Evolutionary conservation across 768 basidiomycete species (phyloP), one percentile per base, ranked within the genome.

Genomic region (Podaxis sp.): DNA sequence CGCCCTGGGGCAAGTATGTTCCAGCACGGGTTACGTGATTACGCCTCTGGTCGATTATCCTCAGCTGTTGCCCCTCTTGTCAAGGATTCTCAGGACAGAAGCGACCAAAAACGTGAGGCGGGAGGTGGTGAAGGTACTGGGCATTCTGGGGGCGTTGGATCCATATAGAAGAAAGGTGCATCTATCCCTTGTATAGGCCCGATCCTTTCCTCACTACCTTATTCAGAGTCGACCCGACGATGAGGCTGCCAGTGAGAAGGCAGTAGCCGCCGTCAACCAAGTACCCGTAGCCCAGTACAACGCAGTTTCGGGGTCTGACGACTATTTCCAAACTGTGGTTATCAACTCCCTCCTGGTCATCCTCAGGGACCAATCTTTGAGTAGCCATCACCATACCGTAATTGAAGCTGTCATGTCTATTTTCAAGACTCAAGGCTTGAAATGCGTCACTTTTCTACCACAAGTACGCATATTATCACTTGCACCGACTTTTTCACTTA

Each of bases 401-500:
- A 95, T 98, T 61, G 95, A 98, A 72, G 95, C 95, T 1, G 91
- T 99, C 67, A 98, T 98, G 94, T 90, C 94, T 51, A 98, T 99
- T 64, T 99, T 98, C 83, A 95, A 96, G 75, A 97, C 95, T 0
- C 96, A 98, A 71, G 95, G 96, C 13, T 77, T 98, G 71, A 95
- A 96, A 80, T 97, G 94, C 73, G 95, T 96, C 19, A 86, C 92
- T 1, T 98, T 98, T 76, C 76, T 99, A 25, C 93, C 96, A 49
- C 95, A 97, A 81, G 94, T 94, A 71, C 55, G 74, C 65, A 54
- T 25, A 19, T 19, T 41, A 9, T 36, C 6, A 24, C n/a, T 24
- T 36, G 33, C 37, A 24, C 24, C 25, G 6, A 15, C 24, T 51
- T 6, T 22, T 51, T 54, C 41, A 63, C 12, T 55, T 51, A 55